Conservation (phyloP, 2,329 filamentous ascomycete genomes). For the Blastomyces percursus region DNA sequence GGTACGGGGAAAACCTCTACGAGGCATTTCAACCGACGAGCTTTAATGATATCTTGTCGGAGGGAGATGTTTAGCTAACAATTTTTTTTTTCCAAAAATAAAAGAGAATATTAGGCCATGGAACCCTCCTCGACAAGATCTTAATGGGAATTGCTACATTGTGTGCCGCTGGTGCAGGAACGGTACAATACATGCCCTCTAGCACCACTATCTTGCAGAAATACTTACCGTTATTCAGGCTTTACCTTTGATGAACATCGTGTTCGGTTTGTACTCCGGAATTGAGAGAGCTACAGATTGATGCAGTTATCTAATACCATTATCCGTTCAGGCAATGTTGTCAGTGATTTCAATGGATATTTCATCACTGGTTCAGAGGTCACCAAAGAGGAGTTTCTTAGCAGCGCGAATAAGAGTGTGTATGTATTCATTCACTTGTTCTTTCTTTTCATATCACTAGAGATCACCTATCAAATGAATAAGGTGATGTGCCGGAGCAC, state of each 20-base stretch:
- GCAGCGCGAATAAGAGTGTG: constrained; percentile 37
- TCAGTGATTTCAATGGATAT: constrained; percentile 49
- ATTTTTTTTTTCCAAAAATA: constrained; percentile 8
- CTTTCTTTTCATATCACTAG: neutral
- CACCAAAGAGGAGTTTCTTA: constrained; percentile 40
- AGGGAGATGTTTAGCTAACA: neutral
- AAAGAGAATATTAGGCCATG: constrained; percentile 20
- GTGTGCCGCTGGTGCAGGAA: constrained; percentile 19
- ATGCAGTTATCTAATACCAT: neutral
- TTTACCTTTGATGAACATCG: constrained; percentile 46
- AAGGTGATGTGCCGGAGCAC: neutral
- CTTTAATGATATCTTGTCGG: no score
- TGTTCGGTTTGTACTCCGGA: constrained; percentile 38
- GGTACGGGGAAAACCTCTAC: constrained; percentile 11
- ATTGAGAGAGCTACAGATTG: neutral
- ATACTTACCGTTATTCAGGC: constrained; percentile 1
- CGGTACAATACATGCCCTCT: constrained; percentile 13
- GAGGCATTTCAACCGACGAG: neutral
- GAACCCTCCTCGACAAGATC: constrained; percentile 14
- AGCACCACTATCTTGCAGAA: neutral
- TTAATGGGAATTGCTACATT: constrained; percentile 16
- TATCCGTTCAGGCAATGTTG: constrained; percentile 26
- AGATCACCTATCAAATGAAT: neutral
- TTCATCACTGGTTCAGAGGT: constrained; percentile 33
- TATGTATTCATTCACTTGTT: constrained; percentile 9